These are phyloP conservation scores for Leptomonas pyrrhocoris DNA, from an alignment of 208 protist genomes.

Conservation along the genomic window DNA sequence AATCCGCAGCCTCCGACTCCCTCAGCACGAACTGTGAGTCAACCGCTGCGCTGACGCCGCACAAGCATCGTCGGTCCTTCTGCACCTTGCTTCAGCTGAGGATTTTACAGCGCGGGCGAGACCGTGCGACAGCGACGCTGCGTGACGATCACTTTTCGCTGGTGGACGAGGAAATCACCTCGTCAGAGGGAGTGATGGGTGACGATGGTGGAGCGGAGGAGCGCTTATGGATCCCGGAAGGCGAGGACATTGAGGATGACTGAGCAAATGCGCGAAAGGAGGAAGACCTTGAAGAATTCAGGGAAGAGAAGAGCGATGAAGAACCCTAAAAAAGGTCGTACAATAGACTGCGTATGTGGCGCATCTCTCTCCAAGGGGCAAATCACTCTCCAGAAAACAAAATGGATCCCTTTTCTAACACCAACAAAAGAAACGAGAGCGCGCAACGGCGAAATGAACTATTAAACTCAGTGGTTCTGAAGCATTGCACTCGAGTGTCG, in stretches of 20 bases:
- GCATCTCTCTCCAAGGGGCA: no score
- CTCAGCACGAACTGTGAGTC: background rate
- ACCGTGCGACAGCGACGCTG: constrained; percentile 13
- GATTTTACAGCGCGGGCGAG: constrained; percentile 27
- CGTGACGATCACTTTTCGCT: constrained; percentile 15
- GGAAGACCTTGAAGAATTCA: background rate
- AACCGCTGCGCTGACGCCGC: constrained; percentile 6
- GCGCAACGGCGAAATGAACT: no score
- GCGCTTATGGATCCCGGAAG: constrained; percentile 27
- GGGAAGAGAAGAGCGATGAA: background rate
- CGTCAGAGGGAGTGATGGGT: constrained; percentile 3
- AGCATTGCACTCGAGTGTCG: no score
- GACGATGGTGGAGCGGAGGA: constrained; percentile 7
- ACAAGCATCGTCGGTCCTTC: background rate
- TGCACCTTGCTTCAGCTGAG: constrained; percentile 30
- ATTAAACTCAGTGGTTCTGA: no score
- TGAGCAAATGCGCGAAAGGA: background rate
- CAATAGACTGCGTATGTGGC: no score
- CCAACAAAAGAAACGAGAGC: no score
- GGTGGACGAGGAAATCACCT: constrained; percentile 8
- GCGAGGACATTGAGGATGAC: constrained; percentile 28
- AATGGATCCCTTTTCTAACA: no score
- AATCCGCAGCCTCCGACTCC: background rate
- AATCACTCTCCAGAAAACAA: no score
- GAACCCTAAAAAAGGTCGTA: background rate